These are phyloP conservation scores for Ophiostoma himal-ulmi DNA, from an alignment of 2,329 filamentous ascomycete genomes.

Conservation along the genomic window DNA sequence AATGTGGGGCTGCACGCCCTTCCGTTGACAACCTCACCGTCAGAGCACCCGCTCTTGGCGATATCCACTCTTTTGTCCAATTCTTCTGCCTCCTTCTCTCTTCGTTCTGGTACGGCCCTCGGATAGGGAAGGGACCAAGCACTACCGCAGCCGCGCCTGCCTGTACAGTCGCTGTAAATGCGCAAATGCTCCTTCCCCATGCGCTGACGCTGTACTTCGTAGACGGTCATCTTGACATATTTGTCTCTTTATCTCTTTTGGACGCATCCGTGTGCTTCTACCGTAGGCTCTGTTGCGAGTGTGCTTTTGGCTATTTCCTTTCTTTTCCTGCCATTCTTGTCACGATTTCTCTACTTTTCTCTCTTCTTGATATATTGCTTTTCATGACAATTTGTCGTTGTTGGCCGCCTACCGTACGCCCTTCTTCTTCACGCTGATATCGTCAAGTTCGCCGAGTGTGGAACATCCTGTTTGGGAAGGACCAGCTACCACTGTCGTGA, in stretches of 20 bases:
- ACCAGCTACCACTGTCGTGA: not conserved
- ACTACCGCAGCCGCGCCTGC: not conserved
- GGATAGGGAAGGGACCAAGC: constrained; percentile 12
- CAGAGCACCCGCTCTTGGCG: constrained; percentile 18
- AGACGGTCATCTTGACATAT: not conserved
- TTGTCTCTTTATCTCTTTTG: not conserved
- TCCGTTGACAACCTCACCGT: constrained; percentile 23
- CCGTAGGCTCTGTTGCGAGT: not conserved
- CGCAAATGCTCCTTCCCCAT: not conserved
- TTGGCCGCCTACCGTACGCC: not conserved
- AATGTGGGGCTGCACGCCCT: constrained; percentile 23
- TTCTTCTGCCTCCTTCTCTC: constrained; percentile 20
- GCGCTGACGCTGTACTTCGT: not conserved
- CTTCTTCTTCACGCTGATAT: not conserved
- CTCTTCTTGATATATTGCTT: constrained; percentile 7
- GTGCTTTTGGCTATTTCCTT: not conserved
- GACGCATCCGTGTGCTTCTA: not conserved
- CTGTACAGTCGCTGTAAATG: not conserved
- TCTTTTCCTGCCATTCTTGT: not conserved
- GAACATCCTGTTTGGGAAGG: constrained; percentile 9
- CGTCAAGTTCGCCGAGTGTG: not conserved
- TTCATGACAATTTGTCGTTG: not conserved
- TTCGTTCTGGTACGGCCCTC: constrained; percentile 8
- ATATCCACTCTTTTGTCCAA: not conserved
- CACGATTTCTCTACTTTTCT: not conserved